Evolutionary conservation across 2,329 filamentous ascomycete genomes (phyloP), one percentile per base, ranked within the genome.

Genomic region (Shiraia bambusicola): DNA sequence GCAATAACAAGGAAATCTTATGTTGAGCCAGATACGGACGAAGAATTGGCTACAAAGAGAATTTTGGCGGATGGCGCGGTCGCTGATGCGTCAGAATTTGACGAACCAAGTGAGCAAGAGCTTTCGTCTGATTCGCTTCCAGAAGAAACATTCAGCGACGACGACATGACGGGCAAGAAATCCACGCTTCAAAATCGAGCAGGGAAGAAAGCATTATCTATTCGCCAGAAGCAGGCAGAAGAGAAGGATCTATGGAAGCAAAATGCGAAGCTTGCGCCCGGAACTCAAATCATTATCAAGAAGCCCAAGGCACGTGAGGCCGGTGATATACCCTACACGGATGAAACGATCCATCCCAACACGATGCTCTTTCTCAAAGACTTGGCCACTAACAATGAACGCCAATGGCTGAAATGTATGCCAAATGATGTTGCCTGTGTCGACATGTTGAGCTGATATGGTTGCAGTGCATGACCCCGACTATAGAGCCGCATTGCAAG

Each of bases 401-500:
- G 81, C 29, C 70, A 79, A 59, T 84, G 82, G 81, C 58, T 84
- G 45, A 85, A 84, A 70, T 72, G 80, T 83, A 70, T 61, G 70
- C 56, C 15, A n/a, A 27, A 19, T 27, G 25, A 30, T n/a, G 17
- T n/a, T 26, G 35, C 4, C 15, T 16, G 30, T 17, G 16, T 28
- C 29, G 27, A 15, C 26, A 15, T 34, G 13, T 19, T 15, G 7
- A 17, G 26, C 52, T 65, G 34, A 65, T 30, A 14, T 32, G 30
- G 27, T 34, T 16, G 42, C 41, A 93, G 88, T 82, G 58, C 81
- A 93, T 65, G 88, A 95, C 66, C 77, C 78, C 31, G 87, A 94
- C 56, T 95, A 87, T 65, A 80, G 90, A 45, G 77, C 83, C 40
- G 81, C 89, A 1, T 79, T 90, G 43, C 84, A 86, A 45, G 89